A percentile compares a stretch with the other conserved stretches of the same genome.
Conservation (phyloP, 129 eudicot genomes). For the Glebionis coronaria region DNA sequence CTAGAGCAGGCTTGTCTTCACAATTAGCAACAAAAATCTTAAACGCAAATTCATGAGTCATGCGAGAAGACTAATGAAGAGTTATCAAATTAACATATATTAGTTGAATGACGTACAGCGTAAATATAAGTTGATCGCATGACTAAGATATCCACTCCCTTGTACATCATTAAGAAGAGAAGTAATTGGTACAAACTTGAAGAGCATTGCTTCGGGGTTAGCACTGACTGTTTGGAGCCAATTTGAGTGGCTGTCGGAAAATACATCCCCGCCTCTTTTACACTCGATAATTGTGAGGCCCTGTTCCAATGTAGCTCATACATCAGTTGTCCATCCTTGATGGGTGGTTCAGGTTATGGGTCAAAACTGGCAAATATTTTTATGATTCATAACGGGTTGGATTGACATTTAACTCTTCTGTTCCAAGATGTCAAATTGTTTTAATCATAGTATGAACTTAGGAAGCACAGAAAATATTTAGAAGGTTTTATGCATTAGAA, state of each 20-base stretch:
- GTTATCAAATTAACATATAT: slow-evolving; percentile 7
- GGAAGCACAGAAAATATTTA: too few species aligned
- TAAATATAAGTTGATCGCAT: slow-evolving; percentile 83
- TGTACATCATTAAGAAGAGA: slow-evolving; percentile 81
- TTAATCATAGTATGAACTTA: too few species aligned
- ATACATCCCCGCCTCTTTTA: slow-evolving; percentile 87
- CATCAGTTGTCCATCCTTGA: too few species aligned
- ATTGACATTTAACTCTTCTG: too few species aligned
- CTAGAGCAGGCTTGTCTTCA: slow-evolving; percentile 71
- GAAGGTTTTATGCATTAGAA: too few species aligned
- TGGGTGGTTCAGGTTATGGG: too few species aligned
- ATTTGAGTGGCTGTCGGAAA: slow-evolving; percentile 66
- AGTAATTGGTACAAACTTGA: slow-evolving; percentile 83
- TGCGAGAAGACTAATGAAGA: slow-evolving; percentile 22
- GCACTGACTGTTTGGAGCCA: slow-evolving; percentile 86
- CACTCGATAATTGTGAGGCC: slow-evolving; percentile 11
- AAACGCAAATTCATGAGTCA: neutral
- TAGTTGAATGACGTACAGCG: slow-evolving; percentile 48
- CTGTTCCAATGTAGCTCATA: too few species aligned
- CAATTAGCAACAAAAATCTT: neutral
- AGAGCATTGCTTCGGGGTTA: slow-evolving; percentile 72
- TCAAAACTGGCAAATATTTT: too few species aligned
- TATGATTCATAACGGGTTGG: too few species aligned
- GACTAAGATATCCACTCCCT: slow-evolving; percentile 93
- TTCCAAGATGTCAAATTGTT: too few species aligned